Evolutionary conservation across 306 rosid species (phyloP).

Genomic region (Parietaria judaica): DNA sequence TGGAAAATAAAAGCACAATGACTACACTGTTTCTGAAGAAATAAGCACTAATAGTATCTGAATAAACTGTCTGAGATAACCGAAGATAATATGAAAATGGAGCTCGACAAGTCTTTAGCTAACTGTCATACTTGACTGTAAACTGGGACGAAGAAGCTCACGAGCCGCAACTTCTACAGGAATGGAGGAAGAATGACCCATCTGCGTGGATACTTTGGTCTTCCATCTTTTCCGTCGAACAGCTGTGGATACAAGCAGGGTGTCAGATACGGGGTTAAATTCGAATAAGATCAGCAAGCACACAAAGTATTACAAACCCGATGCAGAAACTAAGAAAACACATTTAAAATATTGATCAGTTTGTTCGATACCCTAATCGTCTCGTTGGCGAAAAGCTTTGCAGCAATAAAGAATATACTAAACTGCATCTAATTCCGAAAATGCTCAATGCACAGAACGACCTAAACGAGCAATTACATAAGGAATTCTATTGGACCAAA

Average conservation of each 20-base stretch:
- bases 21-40: constrained; percentile 11
- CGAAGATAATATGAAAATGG: background rate
- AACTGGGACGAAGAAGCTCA: too few relatives aligned
- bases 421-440: background rate
- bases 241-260: constrained; percentile 37
- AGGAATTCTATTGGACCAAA: background rate
- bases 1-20: too few relatives aligned
- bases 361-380: background rate
- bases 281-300: background rate
- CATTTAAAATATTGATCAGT: background rate
- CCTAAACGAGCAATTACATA: too few relatives aligned
- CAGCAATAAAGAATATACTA: background rate
- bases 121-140: too few relatives aligned
- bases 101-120: constrained; percentile 3
- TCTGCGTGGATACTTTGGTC: constrained; percentile 86
- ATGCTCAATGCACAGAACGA: background rate
- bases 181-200: constrained; percentile 92
- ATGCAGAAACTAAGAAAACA: background rate
- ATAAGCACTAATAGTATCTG: background rate
- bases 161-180: constrained; percentile 35
- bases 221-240: constrained; percentile 91
- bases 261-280: too few relatives aligned
- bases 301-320: background rate
- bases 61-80: background rate
- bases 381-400: background rate